Evolutionary conservation across 768 basidiomycete genomes (phyloP).

Genomic region (Amanita rimosa): DNA sequence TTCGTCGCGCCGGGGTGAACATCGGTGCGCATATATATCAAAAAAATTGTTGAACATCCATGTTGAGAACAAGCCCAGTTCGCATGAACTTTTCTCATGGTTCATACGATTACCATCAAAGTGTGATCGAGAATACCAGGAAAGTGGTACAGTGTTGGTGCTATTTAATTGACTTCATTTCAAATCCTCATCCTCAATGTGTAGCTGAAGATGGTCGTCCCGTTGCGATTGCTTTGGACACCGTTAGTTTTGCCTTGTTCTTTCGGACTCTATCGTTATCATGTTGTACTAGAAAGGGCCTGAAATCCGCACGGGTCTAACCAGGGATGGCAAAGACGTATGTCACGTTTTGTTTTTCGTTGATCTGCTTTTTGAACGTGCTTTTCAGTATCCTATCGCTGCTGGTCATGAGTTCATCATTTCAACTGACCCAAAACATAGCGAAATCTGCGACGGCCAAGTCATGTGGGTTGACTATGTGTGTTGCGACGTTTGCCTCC

Average conservation of each 20-base stretch:
- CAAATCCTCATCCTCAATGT: slow-evolving; percentile 4
- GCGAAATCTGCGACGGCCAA: slow-evolving; percentile 71
- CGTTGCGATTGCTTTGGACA: slow-evolving; percentile 95
- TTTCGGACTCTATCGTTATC: neutral
- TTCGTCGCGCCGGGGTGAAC: slow-evolving; percentile 91
- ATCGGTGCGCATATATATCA: slow-evolving; percentile 66
- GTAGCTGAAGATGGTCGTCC: slow-evolving; percentile 75
- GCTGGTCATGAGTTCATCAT: slow-evolving; percentile 94
- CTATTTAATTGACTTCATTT: neutral
- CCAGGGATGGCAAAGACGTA: slow-evolving; percentile 80
- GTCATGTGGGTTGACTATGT: slow-evolving; percentile 92
- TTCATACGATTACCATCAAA: slow-evolving; percentile 96
- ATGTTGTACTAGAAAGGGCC: slow-evolving; percentile 76
- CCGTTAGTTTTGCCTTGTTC: slow-evolving; percentile 38
- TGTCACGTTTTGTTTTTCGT: slow-evolving; percentile 18
- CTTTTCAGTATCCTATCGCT: slow-evolving; percentile 57
- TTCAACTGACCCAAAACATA: slow-evolving; percentile 75
- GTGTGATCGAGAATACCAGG: slow-evolving; percentile 95
- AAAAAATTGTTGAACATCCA: slow-evolving; percentile 5
- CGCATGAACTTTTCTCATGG: slow-evolving; percentile 99
- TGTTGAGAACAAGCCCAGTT: slow-evolving; percentile 36
- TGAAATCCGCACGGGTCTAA: slow-evolving; percentile 95
- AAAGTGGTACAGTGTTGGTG: slow-evolving; percentile 67
- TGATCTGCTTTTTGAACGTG: neutral
- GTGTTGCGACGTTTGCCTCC: slow-evolving; percentile 28